A percentile compares a stretch with the other conserved stretches of the same genome.
These are phyloP conservation scores for Salix viminalis DNA, from an alignment of 345 rosid genomes.

Conservation along the genomic window DNA sequence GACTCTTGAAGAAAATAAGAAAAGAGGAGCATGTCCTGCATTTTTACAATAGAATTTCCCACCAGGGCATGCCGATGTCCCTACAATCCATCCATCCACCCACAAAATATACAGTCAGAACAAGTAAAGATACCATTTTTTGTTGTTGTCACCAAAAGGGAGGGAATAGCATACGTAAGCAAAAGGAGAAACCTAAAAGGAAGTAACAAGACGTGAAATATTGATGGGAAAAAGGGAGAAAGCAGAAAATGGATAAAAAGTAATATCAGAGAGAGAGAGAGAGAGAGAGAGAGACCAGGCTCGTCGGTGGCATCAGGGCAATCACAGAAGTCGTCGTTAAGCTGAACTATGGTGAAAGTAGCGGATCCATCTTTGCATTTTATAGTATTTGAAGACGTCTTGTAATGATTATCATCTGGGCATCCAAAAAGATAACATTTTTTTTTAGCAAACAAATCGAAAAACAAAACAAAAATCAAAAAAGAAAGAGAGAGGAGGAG, in stretches of 20 bases:
- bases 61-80: conserved; percentile 91
- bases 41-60: conserved; percentile 83
- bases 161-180: neutral
- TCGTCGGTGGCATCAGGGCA: conserved; percentile 90
- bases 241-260: neutral
- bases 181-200: neutral
- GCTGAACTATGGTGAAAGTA: conserved; percentile 66
- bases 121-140: neutral
- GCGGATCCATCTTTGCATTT: conserved; percentile 83
- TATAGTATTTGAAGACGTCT: conserved; percentile 49
- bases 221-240: neutral
- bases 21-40: conserved; percentile 57
- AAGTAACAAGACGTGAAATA: neutral
- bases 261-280: neutral
- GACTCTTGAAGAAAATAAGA: conserved; percentile 80
- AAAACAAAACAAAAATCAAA: neutral
- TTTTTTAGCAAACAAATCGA: neutral
- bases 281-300: no score
- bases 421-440: neutral
- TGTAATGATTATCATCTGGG: conserved; percentile 72
- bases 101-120: neutral
- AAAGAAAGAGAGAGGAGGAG: neutral
- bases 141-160: neutral
- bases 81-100: conserved; percentile 27
- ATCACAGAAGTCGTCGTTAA: conserved; percentile 94